A percentile compares a stretch with the other conserved stretches of the same genome.
phyloP scores from a whole-genome alignment of 768 basidiomycete species.

The Multifurca ochricompacta region DNA sequence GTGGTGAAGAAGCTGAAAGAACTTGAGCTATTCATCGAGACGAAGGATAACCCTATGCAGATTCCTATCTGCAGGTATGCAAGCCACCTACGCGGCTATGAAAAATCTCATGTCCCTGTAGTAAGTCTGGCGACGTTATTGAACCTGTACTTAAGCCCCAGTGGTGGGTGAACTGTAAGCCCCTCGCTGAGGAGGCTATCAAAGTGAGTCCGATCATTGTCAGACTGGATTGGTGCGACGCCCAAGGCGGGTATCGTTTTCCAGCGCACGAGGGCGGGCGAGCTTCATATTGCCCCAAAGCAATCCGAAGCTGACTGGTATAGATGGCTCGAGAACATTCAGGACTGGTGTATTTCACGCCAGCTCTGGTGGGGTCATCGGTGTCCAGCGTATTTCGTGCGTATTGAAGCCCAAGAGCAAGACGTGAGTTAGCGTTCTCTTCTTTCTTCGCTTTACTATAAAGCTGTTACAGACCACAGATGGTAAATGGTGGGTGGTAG shows the following conservation, averaged over 20 bases:
- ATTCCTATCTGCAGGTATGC: conserved; percentile 85
- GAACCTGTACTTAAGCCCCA: conserved; percentile 95
- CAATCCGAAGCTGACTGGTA: conserved; percentile 92
- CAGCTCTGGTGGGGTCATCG: conserved; percentile 99
- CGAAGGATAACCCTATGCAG: conserved; percentile 95
- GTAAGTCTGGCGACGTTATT: conserved; percentile 94
- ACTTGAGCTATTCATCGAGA: conserved; percentile 77
- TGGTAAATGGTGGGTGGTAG: conserved; percentile 87
- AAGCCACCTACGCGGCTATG: neutral
- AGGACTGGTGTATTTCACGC: conserved; percentile 99
- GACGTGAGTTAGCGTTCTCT: conserved; percentile 40
- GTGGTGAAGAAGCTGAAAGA: conserved; percentile 82
- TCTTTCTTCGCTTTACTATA: neutral
- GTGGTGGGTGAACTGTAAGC: conserved; percentile 97
- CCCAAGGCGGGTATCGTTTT: neutral
- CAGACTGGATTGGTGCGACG: neutral
- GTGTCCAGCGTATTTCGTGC: conserved; percentile 88
- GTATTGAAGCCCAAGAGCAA: conserved; percentile 65
- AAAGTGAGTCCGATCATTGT: conserved; percentile 40
- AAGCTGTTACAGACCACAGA: conserved; percentile 43
- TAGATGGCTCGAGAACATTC: conserved; percentile 88
- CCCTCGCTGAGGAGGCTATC: conserved; percentile 83
- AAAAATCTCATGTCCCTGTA: conserved; percentile 27
- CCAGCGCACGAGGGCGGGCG: conserved; percentile 84
- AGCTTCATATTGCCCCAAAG: conserved; percentile 75